Conservation (phyloP, 345 rosid species). For the Hevea brasiliensis region DNA sequence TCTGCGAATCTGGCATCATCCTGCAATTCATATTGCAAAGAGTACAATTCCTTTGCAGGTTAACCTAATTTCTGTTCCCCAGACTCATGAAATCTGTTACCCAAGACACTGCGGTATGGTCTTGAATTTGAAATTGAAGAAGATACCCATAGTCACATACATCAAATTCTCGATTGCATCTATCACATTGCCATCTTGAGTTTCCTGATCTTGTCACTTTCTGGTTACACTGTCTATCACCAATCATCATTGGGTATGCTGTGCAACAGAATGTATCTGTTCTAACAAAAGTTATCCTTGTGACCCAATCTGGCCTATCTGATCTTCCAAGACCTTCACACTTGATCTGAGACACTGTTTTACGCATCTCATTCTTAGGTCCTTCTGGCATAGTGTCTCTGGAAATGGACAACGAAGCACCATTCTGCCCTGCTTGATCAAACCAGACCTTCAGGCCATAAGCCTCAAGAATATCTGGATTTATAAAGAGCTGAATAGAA, state of each 20-base stretch:
- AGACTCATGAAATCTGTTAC: slow-evolving; percentile 81
- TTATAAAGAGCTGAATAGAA: no score
- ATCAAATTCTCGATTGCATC: slow-evolving; percentile 85
- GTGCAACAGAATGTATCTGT: no score
- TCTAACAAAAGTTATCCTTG: slow-evolving; percentile 65
- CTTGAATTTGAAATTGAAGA: slow-evolving; percentile 88
- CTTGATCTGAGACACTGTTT: slow-evolving; percentile 74
- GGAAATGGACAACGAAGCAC: slow-evolving; percentile 65
- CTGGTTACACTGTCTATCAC: slow-evolving; percentile 82
- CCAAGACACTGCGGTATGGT: slow-evolving; percentile 78
- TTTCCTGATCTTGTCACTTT: slow-evolving; percentile 62
- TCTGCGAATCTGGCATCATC: slow-evolving; percentile 61
- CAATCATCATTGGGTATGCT: slow-evolving; percentile 84
- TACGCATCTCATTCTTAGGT: no score
- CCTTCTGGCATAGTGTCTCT: slow-evolving; percentile 57
- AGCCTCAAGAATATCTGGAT: slow-evolving; percentile 78
- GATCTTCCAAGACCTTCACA: slow-evolving; percentile 91
- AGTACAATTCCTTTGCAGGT: slow-evolving; percentile 66
- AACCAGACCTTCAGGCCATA: slow-evolving; percentile 64
- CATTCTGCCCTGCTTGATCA: slow-evolving; percentile 61
- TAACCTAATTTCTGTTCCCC: slow-evolving; percentile 80
- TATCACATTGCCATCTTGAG: no score
- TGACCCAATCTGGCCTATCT: slow-evolving; percentile 85
- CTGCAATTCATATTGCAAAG: slow-evolving; percentile 55
- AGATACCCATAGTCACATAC: slow-evolving; percentile 88